phyloP scores from a whole-genome alignment of 2,329 filamentous ascomycete species.

The Colletotrichum somersetense region DNA sequence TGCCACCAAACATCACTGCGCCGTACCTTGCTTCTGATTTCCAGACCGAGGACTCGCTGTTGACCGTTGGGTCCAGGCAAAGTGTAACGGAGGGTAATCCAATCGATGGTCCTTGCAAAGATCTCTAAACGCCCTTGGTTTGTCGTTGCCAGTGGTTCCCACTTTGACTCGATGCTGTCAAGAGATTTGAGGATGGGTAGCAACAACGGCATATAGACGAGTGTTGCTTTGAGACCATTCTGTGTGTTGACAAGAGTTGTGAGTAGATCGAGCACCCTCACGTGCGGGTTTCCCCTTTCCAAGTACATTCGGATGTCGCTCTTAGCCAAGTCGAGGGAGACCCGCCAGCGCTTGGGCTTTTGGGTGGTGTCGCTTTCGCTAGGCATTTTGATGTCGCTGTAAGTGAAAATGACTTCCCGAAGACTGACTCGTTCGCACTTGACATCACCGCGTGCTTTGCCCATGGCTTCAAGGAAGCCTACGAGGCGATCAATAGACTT shows the following conservation, averaged over 20 bases:
- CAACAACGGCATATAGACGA: conserved; percentile 68
- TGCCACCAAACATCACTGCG: conserved; percentile 66
- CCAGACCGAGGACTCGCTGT: conserved; percentile 59
- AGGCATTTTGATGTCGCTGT: conserved; percentile 57
- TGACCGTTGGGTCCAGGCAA: conserved; percentile 50
- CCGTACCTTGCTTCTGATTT: conserved; percentile 64
- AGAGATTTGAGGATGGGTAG: conserved; percentile 75
- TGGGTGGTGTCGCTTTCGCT: conserved; percentile 33
- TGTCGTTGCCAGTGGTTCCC: conserved; percentile 57
- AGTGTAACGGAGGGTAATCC: conserved; percentile 68
- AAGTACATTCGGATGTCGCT: conserved; percentile 70
- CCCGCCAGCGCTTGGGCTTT: conserved; percentile 58
- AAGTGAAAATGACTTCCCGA: conserved; percentile 76
- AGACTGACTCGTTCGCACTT: conserved; percentile 71
- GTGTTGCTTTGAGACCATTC: conserved; percentile 65
- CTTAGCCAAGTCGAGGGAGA: conserved; percentile 68
- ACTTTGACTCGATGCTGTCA: conserved; percentile 69
- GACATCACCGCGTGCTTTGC: conserved; percentile 66
- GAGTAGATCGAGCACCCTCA: conserved; percentile 71
- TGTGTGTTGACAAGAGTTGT: conserved; percentile 68
- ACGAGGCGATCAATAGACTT: conserved; percentile 78
- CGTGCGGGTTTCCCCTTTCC: conserved; percentile 74
- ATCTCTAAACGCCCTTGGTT: conserved; percentile 64
- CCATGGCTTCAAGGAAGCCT: conserved; percentile 75
- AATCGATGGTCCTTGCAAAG: conserved; percentile 67